Evolutionary conservation across 345 rosid genomes (phyloP).

Genomic region (Eucalyptus viminalis): DNA sequence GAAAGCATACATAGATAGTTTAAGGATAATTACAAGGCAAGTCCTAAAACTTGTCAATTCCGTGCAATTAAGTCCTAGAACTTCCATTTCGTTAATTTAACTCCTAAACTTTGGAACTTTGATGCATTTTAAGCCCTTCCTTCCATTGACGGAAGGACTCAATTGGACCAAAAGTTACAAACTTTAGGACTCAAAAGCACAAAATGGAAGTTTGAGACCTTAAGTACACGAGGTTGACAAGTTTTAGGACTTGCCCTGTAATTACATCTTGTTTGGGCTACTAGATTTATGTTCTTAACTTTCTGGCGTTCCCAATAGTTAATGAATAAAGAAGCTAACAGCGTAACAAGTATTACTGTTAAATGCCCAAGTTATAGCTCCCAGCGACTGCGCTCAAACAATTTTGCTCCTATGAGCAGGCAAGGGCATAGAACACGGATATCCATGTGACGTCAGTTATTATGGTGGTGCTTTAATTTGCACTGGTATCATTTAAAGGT

Average conservation of each 20-base stretch:
- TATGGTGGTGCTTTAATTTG: not conserved
- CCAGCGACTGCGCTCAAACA: not conserved
- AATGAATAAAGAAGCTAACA: not conserved
- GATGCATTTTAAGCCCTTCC: not conserved
- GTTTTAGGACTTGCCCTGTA: not conserved
- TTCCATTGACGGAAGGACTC: not conserved
- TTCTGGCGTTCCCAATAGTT: not conserved
- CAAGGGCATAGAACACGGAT: not conserved
- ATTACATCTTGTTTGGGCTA: not conserved
- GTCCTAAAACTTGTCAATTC: not conserved
- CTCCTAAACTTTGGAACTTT: not conserved
- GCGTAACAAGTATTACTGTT: not conserved
- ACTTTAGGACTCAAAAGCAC: not conserved
- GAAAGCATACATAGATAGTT: not conserved
- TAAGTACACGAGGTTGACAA: not conserved
- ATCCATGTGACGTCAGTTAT: not conserved
- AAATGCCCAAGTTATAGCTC: not conserved
- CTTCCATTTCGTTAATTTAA: not conserved
- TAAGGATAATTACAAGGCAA: not conserved
- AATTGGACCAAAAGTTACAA: not conserved
- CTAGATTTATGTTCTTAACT: not conserved
- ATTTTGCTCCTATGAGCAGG: not conserved
- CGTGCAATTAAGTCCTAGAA: not conserved
- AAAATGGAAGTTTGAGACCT: not conserved
- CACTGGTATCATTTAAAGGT: not conserved